Percentiles rank a stretch among this genome's conserved stretches.
Evolutionary conservation across 2,329 filamentous ascomycete species (phyloP).

Genomic region (Chrysoporthe austroafricana): DNA sequence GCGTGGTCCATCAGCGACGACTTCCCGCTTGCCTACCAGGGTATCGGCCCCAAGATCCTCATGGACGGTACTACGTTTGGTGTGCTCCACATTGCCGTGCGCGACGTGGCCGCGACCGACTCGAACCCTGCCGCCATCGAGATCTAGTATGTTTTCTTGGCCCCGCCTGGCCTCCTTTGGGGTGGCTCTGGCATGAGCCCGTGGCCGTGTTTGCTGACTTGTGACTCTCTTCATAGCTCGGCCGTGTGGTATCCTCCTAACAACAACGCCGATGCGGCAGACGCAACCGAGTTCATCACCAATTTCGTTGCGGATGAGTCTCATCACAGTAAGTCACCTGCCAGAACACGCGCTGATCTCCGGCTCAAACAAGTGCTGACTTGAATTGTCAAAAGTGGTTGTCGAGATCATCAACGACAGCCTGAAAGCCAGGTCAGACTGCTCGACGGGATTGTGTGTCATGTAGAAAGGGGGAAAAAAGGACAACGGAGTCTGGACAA

Average conservation of each 20-base stretch:
- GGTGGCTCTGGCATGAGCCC: not conserved
- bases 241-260: constrained; percentile 19
- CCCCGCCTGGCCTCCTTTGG: not conserved
- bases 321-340: constrained; percentile 10
- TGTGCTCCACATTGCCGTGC: constrained; percentile 32
- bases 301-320: constrained; percentile 14
- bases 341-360: not conserved
- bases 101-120: constrained; percentile 28
- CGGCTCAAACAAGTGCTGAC: not conserved
- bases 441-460: constrained; percentile 3
- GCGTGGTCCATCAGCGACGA: constrained; percentile 37
- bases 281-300: constrained; percentile 2
- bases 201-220: not conserved
- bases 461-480: not conserved
- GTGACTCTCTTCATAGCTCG: constrained; percentile 11
- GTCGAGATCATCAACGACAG: constrained; percentile 14
- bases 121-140: constrained; percentile 26
- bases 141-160: constrained; percentile 23
- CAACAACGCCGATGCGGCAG: constrained; percentile 1
- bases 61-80: constrained; percentile 32
- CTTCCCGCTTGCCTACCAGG: constrained; percentile 36
- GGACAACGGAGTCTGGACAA: no score
- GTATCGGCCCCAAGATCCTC: constrained; percentile 33
- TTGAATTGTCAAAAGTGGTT: not conserved
- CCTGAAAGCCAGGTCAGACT: constrained; percentile 3